Base-by-base conservation (phyloP, 768 basidiomycete species). In the Pleurotus tuoliensis region DNA sequence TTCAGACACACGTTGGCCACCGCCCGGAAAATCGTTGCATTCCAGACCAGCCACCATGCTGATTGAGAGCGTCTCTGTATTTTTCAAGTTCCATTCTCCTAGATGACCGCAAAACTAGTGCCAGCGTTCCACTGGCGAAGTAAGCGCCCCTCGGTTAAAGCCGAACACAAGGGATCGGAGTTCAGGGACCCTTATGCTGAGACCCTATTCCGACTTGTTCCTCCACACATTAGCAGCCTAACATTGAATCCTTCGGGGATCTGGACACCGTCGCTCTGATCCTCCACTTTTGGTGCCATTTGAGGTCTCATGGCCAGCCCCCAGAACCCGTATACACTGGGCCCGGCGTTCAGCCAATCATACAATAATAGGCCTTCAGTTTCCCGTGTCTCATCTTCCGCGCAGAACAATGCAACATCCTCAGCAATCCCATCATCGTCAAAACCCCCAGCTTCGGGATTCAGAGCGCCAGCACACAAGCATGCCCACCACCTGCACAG, bases 401-500 rank as follows among this genome's bases (percentile, higher is more conserved):
- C 12, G 15, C 27, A 16, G 5, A 37, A 39, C 22, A 18, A 18
- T 39, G 37, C 37, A 8, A 2, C 55, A 15, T 20, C 53, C 25
- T 40, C 59, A 20, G 43, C 43, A 16, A 38, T 38, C 16, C 22
- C 49, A 8, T 40, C 45, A 8, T 59, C 66, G 7, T 64, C 78
- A 9, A 53, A 53, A 25, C 38, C 37, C 11, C 51, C 39, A 40
- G 13, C 22, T 8, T 18, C 13, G 18, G 39, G 22, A 0, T 88
- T 87, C 73, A 81, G 77, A 59, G 82, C 88, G 1, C 88, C 88
- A 6, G 91, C 92, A 1, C 92, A 93, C 70, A 90, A 87, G 62
- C 90, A 92, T 76, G 91, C 91, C 0, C 92, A 93, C 67, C 90
- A 93, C 66, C 71, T 93, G 1, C 91, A 94, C 66, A 84, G 88